Evolutionary conservation across 805 yeast species (phyloP).

Genomic region (Cyberlindnera mrakii): DNA sequence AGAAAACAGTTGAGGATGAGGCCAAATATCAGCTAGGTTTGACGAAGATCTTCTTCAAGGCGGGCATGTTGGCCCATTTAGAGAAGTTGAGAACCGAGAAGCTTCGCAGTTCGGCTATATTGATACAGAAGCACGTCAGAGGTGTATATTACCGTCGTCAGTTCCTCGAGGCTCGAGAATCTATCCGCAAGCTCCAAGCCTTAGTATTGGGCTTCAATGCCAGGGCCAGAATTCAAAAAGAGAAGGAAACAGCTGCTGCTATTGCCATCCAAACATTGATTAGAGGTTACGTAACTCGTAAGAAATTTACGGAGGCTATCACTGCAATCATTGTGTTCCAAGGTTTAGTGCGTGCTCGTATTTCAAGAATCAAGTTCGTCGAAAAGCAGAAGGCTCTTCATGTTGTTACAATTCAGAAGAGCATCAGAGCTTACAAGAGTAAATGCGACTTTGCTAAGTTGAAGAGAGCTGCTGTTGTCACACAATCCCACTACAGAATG

Average conservation of each 20-base stretch:
- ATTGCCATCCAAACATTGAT: constrained; percentile 60
- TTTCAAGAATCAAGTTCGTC: constrained; percentile 46
- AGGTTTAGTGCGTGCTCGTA: constrained; percentile 43
- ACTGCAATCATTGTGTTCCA: constrained; percentile 38
- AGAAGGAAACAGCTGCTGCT: constrained; percentile 58
- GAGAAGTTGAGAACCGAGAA: constrained; percentile 83
- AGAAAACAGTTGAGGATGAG: constrained; percentile 55
- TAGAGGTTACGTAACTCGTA: constrained; percentile 50
- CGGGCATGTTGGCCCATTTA: constrained; percentile 90
- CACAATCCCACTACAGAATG: constrained; percentile 77
- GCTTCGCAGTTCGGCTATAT: constrained; percentile 67
- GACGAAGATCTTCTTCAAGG: constrained; percentile 90
- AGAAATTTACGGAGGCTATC: constrained; percentile 24
- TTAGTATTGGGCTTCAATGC: constrained; percentile 56
- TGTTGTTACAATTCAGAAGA: constrained; percentile 67
- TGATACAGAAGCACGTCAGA: constrained; percentile 80
- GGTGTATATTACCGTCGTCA: constrained; percentile 55
- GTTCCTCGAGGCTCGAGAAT: constrained; percentile 47
- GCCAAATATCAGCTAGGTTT: constrained; percentile 83
- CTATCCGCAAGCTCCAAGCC: constrained; percentile 55
- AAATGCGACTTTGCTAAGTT: constrained; percentile 44
- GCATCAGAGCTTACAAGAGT: constrained; percentile 63
- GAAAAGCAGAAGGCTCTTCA: constrained; percentile 52
- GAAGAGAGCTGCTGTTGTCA: constrained; percentile 52
- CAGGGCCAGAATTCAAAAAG: constrained; percentile 48